Base-by-base conservation (phyloP, 108 stramenopile genomes). In the Nitzschia sp. region DNA sequence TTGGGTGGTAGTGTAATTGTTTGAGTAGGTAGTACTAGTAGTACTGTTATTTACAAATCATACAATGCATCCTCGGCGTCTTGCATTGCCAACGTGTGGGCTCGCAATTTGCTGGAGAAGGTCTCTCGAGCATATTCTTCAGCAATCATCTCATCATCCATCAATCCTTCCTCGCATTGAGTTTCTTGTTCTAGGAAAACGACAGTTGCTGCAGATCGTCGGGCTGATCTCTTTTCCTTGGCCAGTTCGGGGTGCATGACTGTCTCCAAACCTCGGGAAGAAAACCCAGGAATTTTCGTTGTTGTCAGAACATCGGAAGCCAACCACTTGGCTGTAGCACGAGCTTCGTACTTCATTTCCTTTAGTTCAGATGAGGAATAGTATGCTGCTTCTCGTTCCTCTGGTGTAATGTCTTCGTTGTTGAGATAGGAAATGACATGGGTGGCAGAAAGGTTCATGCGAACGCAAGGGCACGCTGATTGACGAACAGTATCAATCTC, bases 181-280 rank as follows among this genome's bases (percentile, higher is more conserved):
- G 43, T 62, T 44, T 62, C 61, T 62, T 62, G 61, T 24, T 62
- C 61, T 8, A 62, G 22, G 43, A 62, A 62, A 12, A 62, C 61
- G 3, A 39, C 61, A 2, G 61, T 42, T 2, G 61, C 61, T 62
- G 61, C 41, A 1, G 43, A 21, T 9, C 61, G 41, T 3, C 61
- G 41, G 8, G 61, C 22, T 8, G 17, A 21, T 24, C 40, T 62
- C 41, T 43, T 62, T 21, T 41, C 43, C 14, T 21, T n/a, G 24
- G 11, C 20, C 41, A 46, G 11, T 8, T 62, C 42, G 21, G 41
- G 11, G 43, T 44, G 24, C 17, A 62, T 42, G 21, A 62, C 5
- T 21, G 61, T 43, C 24, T 62, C 61, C 61, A 62, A 43, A 19
- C 61, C 61, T 20, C 61, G 61, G 5, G 43, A 43, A 25, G 19